A percentile compares a stretch with the other conserved stretches of the same genome.
Conservation (phyloP, 345 rosid genomes). For the Geranium rotundifolium region DNA sequence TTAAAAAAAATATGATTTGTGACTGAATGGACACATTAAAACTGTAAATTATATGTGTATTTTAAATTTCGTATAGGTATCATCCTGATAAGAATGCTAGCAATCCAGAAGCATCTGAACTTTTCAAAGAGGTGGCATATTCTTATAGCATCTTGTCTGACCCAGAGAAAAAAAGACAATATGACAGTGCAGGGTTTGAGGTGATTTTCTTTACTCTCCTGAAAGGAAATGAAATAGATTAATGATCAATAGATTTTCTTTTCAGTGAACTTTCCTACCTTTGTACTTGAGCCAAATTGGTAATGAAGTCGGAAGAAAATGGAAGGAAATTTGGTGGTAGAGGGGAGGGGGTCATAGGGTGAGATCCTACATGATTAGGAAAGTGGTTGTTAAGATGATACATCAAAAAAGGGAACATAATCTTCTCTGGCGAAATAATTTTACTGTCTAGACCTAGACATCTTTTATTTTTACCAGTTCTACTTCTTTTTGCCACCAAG, state of each 20-base stretch:
- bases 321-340: too few relatives aligned
- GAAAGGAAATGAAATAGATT: not conserved
- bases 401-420: too few relatives aligned
- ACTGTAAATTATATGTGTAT: not conserved
- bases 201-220: slow-evolving; percentile 22
- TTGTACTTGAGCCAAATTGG: not conserved
- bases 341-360: too few relatives aligned
- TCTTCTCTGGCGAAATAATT: too few relatives aligned
- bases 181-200: slow-evolving; percentile 94
- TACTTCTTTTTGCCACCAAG: too few relatives aligned
- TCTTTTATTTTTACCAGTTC: too few relatives aligned
- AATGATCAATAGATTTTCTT: not conserved
- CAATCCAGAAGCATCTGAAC: slow-evolving; percentile 94
- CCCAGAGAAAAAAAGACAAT: slow-evolving; percentile 96
- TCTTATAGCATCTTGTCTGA: slow-evolving; percentile 95
- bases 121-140: slow-evolving; percentile 94
- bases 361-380: too few relatives aligned
- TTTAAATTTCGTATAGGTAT: slow-evolving; percentile 34
- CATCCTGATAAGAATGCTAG: slow-evolving; percentile 96
- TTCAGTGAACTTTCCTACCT: not conserved
- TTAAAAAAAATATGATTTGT: not conserved
- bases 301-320: too few relatives aligned
- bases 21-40: not conserved
- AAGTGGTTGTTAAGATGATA: too few relatives aligned
- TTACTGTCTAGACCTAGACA: too few relatives aligned